Conservation (phyloP, 768 basidiomycete species). For the Imleria badia region DNA sequence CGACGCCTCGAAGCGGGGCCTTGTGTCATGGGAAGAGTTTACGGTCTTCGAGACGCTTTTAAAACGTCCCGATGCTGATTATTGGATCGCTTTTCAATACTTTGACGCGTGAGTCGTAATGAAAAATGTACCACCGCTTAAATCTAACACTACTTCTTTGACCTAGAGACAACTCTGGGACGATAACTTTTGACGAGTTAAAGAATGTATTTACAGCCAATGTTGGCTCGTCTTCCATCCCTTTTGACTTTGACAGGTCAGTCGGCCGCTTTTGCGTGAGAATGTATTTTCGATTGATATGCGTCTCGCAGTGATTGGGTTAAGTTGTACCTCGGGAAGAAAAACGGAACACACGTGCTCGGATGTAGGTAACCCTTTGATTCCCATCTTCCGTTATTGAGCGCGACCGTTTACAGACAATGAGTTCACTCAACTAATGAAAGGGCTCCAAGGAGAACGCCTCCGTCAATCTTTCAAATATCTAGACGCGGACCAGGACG, state of each 20-base stretch:
- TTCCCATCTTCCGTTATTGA: conserved; percentile 6
- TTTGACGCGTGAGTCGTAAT: conserved; percentile 81
- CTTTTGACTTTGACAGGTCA: conserved; percentile 94
- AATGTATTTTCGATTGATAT: conserved; percentile 1
- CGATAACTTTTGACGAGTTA: conserved; percentile 93
- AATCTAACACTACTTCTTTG: conserved; percentile 9
- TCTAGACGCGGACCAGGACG: conserved; percentile 87
- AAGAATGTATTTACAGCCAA: conserved; percentile 87
- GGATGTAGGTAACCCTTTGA: conserved; percentile 62
- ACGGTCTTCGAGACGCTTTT: conserved; percentile 91
- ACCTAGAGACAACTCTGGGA: conserved; percentile 84
- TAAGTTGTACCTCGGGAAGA: conserved; percentile 92
- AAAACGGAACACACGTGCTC: conserved; percentile 85
- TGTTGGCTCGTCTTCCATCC: conserved; percentile 75
- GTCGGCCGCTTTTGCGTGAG: conserved; percentile 9
- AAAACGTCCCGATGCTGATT: conserved; percentile 94
- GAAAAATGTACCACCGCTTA: neutral
- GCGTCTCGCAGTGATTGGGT: conserved; percentile 76
- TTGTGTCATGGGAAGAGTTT: conserved; percentile 95
- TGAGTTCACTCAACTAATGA: conserved; percentile 99
- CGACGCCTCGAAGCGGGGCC: conserved; percentile 70
- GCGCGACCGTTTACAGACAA: conserved; percentile 53
- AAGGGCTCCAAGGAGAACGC: conserved; percentile 96
- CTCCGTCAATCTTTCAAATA: conserved; percentile 94
- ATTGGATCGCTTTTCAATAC: conserved; percentile 95